Evolutionary conservation across 208 protist species (phyloP).

Genomic region (Trypanosoma mega): DNA sequence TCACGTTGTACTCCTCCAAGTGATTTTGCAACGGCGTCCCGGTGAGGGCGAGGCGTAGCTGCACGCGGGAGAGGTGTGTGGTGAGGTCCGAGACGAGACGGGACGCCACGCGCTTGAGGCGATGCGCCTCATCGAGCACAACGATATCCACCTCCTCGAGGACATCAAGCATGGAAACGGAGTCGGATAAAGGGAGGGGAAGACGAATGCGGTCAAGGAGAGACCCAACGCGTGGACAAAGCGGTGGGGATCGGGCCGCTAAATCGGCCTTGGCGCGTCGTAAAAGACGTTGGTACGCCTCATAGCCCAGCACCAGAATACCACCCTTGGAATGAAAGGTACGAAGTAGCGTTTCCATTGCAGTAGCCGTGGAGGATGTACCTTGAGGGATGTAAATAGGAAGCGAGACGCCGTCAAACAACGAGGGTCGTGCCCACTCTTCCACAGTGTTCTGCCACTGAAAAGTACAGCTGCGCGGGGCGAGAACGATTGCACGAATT

Average conservation of each 20-base stretch:
- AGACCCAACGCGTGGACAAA: constrained; percentile 34
- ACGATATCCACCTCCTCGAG: constrained; percentile 73
- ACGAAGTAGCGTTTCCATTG: constrained; percentile 24
- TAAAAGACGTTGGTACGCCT: constrained; percentile 67
- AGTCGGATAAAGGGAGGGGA: constrained; percentile 33
- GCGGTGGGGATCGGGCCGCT: constrained; percentile 7
- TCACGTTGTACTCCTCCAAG: constrained; percentile 88
- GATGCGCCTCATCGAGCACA: constrained; percentile 83
- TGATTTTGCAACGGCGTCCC: constrained; percentile 91
- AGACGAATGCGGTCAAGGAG: constrained; percentile 34
- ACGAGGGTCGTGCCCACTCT: constrained; percentile 60
- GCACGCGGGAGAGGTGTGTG: constrained; percentile 47
- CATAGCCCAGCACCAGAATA: constrained; percentile 80
- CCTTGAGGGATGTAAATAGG: constrained; percentile 51
- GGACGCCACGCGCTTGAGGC: constrained; percentile 47
- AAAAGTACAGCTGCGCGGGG: constrained; percentile 61
- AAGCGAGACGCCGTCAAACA: constrained; percentile 37
- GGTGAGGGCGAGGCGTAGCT: constrained; percentile 84
- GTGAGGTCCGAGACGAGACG: constrained; percentile 46
- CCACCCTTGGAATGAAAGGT: constrained; percentile 65
- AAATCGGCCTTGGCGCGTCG: constrained; percentile 13
- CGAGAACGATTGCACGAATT: constrained; percentile 72
- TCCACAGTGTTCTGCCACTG: constrained; percentile 62
- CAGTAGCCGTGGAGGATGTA: no score
- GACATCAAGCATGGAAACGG: constrained; percentile 51